Evolutionary conservation across 768 basidiomycete genomes (phyloP), one percentile per base, ranked within the genome.

Genomic region (Russula ochroleuca): DNA sequence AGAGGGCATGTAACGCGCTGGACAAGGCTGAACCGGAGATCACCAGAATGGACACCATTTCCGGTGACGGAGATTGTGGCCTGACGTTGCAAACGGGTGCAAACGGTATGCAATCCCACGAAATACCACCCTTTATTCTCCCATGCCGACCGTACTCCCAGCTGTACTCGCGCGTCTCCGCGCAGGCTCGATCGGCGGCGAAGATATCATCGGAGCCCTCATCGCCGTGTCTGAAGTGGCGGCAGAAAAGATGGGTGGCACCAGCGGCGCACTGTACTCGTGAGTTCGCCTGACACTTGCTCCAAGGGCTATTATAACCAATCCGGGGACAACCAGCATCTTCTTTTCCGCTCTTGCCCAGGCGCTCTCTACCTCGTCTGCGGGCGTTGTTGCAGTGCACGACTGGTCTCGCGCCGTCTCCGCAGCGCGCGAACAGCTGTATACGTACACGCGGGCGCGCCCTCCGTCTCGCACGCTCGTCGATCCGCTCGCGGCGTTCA

Each of bases 201-300:
- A 77, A 13, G 83, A 94, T 68, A 79, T 92, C 53, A 78, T 89
- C 41, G 78, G 77, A 28, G 82, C 85, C 57, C 77, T 91, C 63
- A 81, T 89, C 49, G 77, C 79, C 3, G 83, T 95, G 63, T 83
- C 94, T 2, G 80, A 84, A 67, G 83, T 87, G 10, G 86, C 88
- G 2, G 91, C 94, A 73, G 86, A 90, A 68, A 78, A 79, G 19
- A 96, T 96, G 94, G 94, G 90, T 14, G 94, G 94, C 38, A 95
- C 94, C 7, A 90, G 88, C 67, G 94, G 94, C 3, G 92, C 93
- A 0, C 73, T 96, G 31, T 96, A 94, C 73, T 94, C 93, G 91
- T 92, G 68, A 62, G 90, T 83, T 13, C 17, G 19, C 40, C 35
- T 6, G 9, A 38, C 14, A 3, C 60, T 33, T 6, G 14, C 31